Percentiles rank a stretch among this genome's conserved stretches.
Conservation (phyloP, 257 asterid genomes). For the Solanum tacnaense region DNA sequence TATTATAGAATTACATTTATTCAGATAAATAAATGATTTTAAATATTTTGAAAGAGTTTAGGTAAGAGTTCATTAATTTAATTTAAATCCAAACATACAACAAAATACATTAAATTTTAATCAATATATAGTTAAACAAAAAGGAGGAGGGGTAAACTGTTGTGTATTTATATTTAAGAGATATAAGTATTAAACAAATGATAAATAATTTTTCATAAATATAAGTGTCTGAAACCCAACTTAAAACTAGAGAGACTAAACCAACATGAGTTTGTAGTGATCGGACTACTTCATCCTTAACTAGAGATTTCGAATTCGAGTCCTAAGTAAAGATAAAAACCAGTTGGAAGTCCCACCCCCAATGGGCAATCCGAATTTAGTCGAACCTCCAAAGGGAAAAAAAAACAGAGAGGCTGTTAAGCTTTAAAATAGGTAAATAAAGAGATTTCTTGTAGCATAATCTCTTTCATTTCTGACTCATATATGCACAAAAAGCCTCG, state of each 20-base stretch:
- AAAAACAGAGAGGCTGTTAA: not conserved
- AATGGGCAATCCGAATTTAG: no score
- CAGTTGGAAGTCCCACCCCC: not conserved
- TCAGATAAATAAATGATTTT: not conserved
- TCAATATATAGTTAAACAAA: no score
- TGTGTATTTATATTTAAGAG: no score
- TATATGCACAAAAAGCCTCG: not conserved
- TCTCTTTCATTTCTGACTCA: not conserved
- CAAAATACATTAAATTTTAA: no score
- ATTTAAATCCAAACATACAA: not conserved
- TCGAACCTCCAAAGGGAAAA: not conserved
- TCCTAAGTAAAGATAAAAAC: not conserved
- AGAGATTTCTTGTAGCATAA: not conserved
- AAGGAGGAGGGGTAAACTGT: no score
- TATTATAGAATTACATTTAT: no score
- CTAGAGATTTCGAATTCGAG: not conserved
- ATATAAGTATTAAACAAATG: not conserved
- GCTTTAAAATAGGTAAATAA: not conserved
- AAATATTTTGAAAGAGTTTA: not conserved
- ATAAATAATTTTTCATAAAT: no score
- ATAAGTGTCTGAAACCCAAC: not conserved
- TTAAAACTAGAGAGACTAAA: not conserved
- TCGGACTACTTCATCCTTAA: no score
- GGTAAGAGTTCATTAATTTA: not conserved
- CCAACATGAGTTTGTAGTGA: no score